Conservation (phyloP, 2,329 filamentous ascomycete species). For the Apiospora malaysiana region DNA sequence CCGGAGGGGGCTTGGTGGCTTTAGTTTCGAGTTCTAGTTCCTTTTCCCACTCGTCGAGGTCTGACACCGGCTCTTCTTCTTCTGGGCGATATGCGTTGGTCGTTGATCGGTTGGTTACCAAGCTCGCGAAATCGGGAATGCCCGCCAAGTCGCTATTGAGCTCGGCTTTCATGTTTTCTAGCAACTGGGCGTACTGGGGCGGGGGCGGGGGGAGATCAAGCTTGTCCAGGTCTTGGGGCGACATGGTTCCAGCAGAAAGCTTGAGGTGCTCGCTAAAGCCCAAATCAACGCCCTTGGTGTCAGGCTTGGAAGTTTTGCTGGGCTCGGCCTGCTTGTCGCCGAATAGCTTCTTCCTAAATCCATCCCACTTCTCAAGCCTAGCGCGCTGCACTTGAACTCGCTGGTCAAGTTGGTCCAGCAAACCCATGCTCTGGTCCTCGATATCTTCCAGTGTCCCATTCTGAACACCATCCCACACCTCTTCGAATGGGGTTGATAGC, state of each 20-base stretch:
- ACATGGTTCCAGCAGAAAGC: conserved; percentile 48
- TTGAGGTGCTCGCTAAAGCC: conserved; percentile 59
- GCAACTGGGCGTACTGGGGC: conserved; percentile 50
- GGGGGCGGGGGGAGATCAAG: conserved; percentile 36
- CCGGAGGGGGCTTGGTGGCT: not conserved
- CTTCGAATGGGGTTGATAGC: conserved; percentile 70
- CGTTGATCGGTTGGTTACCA: conserved; percentile 27
- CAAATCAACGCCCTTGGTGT: conserved; percentile 56
- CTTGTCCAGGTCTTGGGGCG: conserved; percentile 30
- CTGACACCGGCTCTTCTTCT: conserved; percentile 44
- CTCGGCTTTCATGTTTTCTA: conserved; percentile 49
- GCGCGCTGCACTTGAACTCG: conserved; percentile 71
- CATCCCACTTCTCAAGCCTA: conserved; percentile 75
- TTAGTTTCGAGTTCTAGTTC: conserved; percentile 38
- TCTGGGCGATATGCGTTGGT: conserved; percentile 18
- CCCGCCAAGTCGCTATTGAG: conserved; percentile 40
- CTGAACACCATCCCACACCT: conserved; percentile 73
- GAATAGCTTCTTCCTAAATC: conserved; percentile 62
- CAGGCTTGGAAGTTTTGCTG: conserved; percentile 30
- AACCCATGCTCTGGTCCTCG: conserved; percentile 54
- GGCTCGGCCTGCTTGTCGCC: conserved; percentile 39
- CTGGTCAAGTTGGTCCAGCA: conserved; percentile 74
- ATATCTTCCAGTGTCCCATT: conserved; percentile 62
- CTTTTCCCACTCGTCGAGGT: conserved; percentile 61
- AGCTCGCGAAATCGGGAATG: conserved; percentile 37